Evolutionary conservation across 2,329 filamentous ascomycete genomes (phyloP), one percentile per base, ranked within the genome.

Genomic region (Alternaria gansuensis): DNA sequence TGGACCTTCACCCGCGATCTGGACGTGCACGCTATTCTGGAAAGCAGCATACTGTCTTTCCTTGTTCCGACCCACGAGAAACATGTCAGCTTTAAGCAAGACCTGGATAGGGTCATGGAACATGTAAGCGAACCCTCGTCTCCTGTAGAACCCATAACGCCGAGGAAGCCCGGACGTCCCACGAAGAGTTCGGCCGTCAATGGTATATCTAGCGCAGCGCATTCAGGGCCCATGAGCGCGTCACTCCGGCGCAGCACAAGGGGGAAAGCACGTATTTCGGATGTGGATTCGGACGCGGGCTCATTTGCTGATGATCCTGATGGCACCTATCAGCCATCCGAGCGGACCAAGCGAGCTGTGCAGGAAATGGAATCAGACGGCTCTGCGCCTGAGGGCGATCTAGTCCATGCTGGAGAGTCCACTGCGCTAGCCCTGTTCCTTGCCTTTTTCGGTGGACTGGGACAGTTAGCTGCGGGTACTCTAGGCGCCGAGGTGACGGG

Each of bases 1-100:
- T 88, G 86, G 86, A 82, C 83, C n/a, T 84, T 84, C 39, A 79
- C 83, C 1, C 79, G 85, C 31, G 80, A 82, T 23, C 76, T 84
- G 3, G 81, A 85, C 63, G 78, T 82, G 0, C 74, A 77, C n/a
- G 78, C 82, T 9, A 83, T 88, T 63, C 68, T 87, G 7, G 65
- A 74, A 23, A 73, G 66, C 57, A 76, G 71, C 43, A 51, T 74
- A 28, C 57, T 78, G 6, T 69, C 71, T 5, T 73, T 73, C 49
- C 45, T 75, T 3, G 59, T 67, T 14, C 60, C 65, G 4, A 63
- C 64, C 33, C 58, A 69, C 14, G 70, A 71, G 44, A 74, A 75
- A 44, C 73, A 75, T 33, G 72, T 76, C 2, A 55, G 59, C 23
- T 68, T 68, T 36, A 50, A 66, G 36, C 53, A 66, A 17, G 54